phyloP scores from a whole-genome alignment of 495 filamentous ascomycete species.

The Sphaerosporella brunnea region DNA sequence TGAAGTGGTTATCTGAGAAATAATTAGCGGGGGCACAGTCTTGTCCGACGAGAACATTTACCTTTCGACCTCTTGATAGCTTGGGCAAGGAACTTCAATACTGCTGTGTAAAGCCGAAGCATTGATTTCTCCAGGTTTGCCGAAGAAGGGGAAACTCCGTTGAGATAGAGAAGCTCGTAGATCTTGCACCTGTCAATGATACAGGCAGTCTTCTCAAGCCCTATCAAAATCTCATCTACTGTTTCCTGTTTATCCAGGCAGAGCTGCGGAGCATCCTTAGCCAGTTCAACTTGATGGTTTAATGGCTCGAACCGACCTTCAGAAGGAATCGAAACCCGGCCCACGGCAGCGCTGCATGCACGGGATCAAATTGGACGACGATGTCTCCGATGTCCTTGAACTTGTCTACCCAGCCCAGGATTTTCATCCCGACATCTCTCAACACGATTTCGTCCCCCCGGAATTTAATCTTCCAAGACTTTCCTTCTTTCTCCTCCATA shows the following conservation, averaged over 20 bases:
- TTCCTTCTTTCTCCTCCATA: not conserved
- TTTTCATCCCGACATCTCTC: conserved; percentile 10
- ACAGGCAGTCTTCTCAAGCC: conserved; percentile 21
- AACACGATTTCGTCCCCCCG: conserved; percentile 2
- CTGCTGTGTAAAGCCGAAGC: conserved; percentile 4
- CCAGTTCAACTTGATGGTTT: not conserved
- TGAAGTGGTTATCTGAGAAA: not conserved
- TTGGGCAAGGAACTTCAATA: conserved; percentile 1
- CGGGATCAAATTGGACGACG: conserved; percentile 28
- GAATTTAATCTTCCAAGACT: conserved; percentile 4
- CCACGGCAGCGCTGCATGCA: conserved; percentile 32
- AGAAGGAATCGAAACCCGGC: conserved; percentile 30
- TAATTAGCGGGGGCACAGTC: not conserved
- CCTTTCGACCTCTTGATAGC: not conserved
- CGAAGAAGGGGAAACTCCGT: not conserved
- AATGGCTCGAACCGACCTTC: conserved; percentile 15
- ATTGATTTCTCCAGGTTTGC: not conserved
- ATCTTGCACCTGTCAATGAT: conserved; percentile 21
- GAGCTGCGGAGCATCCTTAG: conserved; percentile 6
- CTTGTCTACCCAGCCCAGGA: conserved; percentile 28
- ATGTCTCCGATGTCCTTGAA: conserved; percentile 30
- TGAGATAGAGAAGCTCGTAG: conserved; percentile 26
- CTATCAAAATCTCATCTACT: conserved; percentile 16
- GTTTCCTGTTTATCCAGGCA: conserved; percentile 15
- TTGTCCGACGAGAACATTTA: not conserved